Evolutionary conservation across 257 asterid species (phyloP).

Genomic region (Cruciata laevipes): DNA sequence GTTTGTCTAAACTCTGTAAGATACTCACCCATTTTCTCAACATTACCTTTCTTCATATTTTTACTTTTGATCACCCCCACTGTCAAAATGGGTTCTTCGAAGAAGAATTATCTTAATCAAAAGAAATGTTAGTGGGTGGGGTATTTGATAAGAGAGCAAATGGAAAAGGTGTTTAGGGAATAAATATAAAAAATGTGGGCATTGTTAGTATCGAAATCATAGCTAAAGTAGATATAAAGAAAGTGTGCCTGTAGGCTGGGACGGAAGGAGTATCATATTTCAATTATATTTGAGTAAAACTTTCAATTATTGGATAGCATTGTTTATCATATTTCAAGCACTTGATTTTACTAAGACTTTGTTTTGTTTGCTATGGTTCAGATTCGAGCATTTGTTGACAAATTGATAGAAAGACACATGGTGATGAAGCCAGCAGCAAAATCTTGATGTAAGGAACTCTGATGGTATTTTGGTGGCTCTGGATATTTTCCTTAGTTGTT

Average conservation of each 20-base stretch:
- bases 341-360: neutral
- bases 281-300: neutral
- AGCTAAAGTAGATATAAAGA: neutral
- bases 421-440: conserved; percentile 49
- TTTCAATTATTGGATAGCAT: neutral
- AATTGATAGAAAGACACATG: conserved; percentile 82
- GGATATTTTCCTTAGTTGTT: neutral
- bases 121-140: neutral
- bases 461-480: conserved; percentile 6
- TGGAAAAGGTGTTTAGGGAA: too few relatives aligned
- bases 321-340: neutral
- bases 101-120: too few relatives aligned
- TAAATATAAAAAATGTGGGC: too few relatives aligned
- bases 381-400: conserved; percentile 97
- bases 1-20: neutral
- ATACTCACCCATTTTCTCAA: neutral
- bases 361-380: conserved; percentile 30
- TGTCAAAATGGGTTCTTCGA: too few relatives aligned
- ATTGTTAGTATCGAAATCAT: neutral
- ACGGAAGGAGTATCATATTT: neutral
- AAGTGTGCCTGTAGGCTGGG: neutral
- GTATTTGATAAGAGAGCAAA: neutral
- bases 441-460: conserved; percentile 29
- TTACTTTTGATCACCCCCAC: neutral
- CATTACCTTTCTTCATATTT: neutral